Percentiles rank a stretch among this genome's conserved stretches.
Conservation (phyloP, 148 eudicot genomes). For the Nepenthes mirabilis region DNA sequence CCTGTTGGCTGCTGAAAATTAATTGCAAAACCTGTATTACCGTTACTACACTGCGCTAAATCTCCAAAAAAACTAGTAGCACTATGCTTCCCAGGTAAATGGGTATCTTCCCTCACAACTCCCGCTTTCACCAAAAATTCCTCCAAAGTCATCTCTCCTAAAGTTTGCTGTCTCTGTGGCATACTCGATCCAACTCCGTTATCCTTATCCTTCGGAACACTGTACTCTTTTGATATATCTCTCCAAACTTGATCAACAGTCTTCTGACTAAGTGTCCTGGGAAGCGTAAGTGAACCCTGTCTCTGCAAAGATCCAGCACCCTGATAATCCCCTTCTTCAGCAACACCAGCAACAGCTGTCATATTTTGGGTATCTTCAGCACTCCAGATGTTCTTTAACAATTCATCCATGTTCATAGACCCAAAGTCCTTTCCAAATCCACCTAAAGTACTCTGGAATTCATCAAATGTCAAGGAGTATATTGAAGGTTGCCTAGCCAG, state of each 20-base stretch:
- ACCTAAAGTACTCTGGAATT: conserved; percentile 67
- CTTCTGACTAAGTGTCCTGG: conserved; percentile 69
- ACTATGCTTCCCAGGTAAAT: conserved; percentile 23
- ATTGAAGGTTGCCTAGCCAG: conserved; percentile 57
- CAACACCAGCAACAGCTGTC: conserved; percentile 14
- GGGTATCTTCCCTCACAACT: conserved; percentile 65
- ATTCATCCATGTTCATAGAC: conserved; percentile 97
- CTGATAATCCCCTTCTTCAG: background rate
- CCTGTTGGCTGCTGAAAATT: conserved; percentile 39
- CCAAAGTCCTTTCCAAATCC: conserved; percentile 82
- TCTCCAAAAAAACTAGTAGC: conserved; percentile 34
- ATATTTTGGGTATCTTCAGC: conserved; percentile 69
- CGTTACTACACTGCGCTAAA: conserved; percentile 20
- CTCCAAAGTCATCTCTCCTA: conserved; percentile 84
- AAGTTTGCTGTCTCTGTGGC: conserved; percentile 47
- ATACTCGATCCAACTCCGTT: conserved; percentile 15
- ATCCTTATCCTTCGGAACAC: conserved; percentile 14
- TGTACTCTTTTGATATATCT: conserved; percentile 48
- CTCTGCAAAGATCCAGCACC: conserved; percentile 44
- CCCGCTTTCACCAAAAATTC: conserved; percentile 85
- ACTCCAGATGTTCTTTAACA: conserved; percentile 77
- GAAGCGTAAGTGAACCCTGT: conserved; percentile 67
- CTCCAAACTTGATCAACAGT: conserved; percentile 88
- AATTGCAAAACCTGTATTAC: conserved; percentile 24
- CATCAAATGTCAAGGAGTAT: conserved; percentile 81